phyloP scores from a whole-genome alignment of 495 filamentous ascomycete genomes.

The Aspergillus ostianus region DNA sequence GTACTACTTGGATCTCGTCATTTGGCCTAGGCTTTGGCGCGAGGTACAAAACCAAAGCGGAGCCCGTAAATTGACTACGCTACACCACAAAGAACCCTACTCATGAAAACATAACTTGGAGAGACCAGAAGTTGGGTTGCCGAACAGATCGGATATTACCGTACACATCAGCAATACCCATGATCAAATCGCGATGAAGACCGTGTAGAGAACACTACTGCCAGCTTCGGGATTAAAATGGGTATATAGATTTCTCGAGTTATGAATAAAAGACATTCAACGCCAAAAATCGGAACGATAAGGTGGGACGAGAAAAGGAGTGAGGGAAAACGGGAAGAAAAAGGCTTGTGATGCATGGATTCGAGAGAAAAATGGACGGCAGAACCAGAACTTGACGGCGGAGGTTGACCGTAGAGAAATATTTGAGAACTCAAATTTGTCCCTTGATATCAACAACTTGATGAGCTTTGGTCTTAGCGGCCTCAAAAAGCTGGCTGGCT shows the following conservation, averaged over 20 bases:
- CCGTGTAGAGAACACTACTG: slow-evolving; percentile 8
- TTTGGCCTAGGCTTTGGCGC: too few species aligned
- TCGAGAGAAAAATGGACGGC: not conserved
- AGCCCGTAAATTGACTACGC: too few species aligned
- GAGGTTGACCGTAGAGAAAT: not conserved
- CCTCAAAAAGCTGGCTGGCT: slow-evolving; percentile 70
- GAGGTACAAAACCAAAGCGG: too few species aligned
- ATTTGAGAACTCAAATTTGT: slow-evolving; percentile 62
- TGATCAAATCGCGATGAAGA: not conserved
- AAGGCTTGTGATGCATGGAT: slow-evolving; percentile 11
- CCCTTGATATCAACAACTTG: slow-evolving; percentile 93
- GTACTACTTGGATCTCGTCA: not conserved
- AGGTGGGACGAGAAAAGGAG: slow-evolving; percentile 15
- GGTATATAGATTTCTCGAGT: slow-evolving; percentile 19
- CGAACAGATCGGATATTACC: not conserved
- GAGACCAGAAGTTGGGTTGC: not conserved
- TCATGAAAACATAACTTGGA: not conserved
- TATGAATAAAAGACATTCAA: slow-evolving; percentile 2
- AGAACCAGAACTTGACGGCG: not conserved
- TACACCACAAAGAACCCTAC: too few species aligned
- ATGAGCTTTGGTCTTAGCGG: slow-evolving; percentile 67
- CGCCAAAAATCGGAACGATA: slow-evolving; percentile 4
- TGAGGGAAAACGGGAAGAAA: slow-evolving; percentile 5
- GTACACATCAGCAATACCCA: not conserved
- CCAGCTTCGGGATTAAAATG: slow-evolving; percentile 15